Evolutionary conservation across 768 basidiomycete genomes (phyloP), one percentile per base, ranked within the genome.

Genomic region (Trametopsis cervina): DNA sequence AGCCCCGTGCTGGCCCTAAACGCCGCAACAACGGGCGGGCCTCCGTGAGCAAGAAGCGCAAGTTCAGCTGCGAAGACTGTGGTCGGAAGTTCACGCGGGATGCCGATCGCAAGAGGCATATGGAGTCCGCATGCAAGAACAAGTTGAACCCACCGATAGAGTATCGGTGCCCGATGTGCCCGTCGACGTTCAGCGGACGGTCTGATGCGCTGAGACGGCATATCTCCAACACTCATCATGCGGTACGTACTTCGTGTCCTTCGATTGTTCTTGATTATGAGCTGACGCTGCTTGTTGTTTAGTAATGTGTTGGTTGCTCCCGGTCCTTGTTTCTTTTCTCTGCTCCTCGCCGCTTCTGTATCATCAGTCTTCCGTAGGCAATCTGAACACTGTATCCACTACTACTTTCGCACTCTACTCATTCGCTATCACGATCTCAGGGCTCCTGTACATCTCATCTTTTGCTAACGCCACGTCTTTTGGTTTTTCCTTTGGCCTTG

Each of bases 161-260:
- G 39, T 17, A 29, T 6, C 7, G n/a, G 23, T 55, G 54, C 43
- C 25, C 35, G 18, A 6, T 7, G n/a, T 56, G 55, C 46, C 3
- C 24, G 17, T 20, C 40, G 29, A 21, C 24, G 6, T 48, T 48
- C 35, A 37, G 21, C 9, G 49, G n/a, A n/a, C n/a, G 55, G 20
- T 10, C 2, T 3, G 55, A 56, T 33, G 49, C 55, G 17, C 4
- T 48, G n/a, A 37, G 27, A 22, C 55, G 52, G 18, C 52, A 53
- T 20, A 43, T 20, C n/a, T n/a, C n/a, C n/a, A n/a, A n/a, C n/a
- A n/a, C n/a, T n/a, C n/a, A n/a, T n/a, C n/a, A n/a, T n/a, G n/a
- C n/a, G n/a, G n/a, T n/a, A n/a, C n/a, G n/a, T n/a, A n/a, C n/a
- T n/a, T n/a, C n/a, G n/a, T n/a, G n/a, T n/a, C n/a, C n/a, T n/a